Conservation (phyloP, 1,139 yeast species). For the Diutina rugosa region DNA sequence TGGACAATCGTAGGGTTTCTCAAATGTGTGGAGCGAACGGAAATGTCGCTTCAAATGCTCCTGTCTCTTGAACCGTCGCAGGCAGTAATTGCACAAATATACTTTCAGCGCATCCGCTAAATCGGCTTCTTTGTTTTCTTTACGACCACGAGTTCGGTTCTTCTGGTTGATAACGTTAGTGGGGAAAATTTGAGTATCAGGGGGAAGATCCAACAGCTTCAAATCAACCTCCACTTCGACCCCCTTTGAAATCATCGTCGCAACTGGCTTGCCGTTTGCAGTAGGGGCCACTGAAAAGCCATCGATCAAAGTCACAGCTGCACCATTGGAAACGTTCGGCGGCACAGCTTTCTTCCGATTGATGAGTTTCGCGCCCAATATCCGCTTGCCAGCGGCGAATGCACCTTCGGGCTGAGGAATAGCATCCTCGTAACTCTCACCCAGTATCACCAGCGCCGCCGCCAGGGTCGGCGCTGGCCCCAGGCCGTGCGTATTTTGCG, state of each 20-base stretch:
- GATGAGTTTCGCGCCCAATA: conserved; percentile 26
- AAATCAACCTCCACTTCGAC: conserved; percentile 31
- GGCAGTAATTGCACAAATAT: conserved; percentile 35
- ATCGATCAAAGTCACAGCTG: not conserved
- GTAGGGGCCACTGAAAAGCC: conserved; percentile 1
- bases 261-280: conserved; percentile 5
- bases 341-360: conserved; percentile 9
- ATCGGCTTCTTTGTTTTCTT: conserved; percentile 35
- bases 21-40: conserved; percentile 61
- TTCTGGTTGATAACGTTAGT: conserved; percentile 17
- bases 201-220: conserved; percentile 28
- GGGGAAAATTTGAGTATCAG: conserved; percentile 25
- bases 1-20: conserved; percentile 63
- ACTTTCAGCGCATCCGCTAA: conserved; percentile 28
- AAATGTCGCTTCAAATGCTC: conserved; percentile 73
- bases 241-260: conserved; percentile 11
- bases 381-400: conserved; percentile 23
- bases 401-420: not conserved
- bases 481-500: not conserved
- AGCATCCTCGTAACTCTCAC: not conserved
- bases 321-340: not conserved
- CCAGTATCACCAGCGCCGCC: not conserved
- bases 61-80: conserved; percentile 58
- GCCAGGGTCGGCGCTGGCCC: not conserved
- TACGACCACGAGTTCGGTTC: conserved; percentile 30